These are phyloP conservation scores for Torrubiella hemipterigena DNA, from an alignment of 2,329 filamentous ascomycete species.

Conservation along the genomic window DNA sequence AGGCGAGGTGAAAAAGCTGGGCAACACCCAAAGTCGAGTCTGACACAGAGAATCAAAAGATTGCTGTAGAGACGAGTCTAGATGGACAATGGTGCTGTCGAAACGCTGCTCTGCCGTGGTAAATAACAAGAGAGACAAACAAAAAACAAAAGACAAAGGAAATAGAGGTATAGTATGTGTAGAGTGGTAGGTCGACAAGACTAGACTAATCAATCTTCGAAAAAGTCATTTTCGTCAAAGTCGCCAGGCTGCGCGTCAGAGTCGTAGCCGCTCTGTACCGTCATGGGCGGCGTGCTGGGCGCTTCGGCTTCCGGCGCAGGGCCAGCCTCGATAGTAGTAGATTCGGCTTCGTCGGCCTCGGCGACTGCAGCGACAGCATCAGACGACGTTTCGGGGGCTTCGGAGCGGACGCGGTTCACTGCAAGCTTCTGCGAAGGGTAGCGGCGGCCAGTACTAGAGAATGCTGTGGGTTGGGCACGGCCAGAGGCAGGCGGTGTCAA, in stretches of 20 bases:
- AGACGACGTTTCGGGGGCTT: conserved; percentile 20
- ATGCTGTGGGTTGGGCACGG: conserved; percentile 45
- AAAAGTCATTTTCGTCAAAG: conserved; percentile 49
- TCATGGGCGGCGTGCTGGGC: conserved; percentile 50
- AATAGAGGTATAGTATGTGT: conserved; percentile 1
- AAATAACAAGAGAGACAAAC: no score
- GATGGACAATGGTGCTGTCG: no score
- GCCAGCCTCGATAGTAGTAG: conserved; percentile 28
- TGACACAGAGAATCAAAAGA: no score
- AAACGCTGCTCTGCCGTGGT: no score
- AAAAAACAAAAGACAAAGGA: conserved; percentile 10
- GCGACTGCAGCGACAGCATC: background rate
- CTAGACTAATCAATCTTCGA: conserved; percentile 27
- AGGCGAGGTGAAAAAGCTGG: no score
- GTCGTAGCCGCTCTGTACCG: conserved; percentile 46
- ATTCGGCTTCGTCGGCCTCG: conserved; percentile 20
- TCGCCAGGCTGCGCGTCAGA: conserved; percentile 47
- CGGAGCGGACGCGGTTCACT: conserved; percentile 13
- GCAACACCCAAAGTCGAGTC: no score
- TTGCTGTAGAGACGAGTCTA: no score
- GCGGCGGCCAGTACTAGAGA: conserved; percentile 46
- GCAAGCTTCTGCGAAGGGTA: conserved; percentile 33
- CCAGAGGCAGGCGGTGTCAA: conserved; percentile 39
- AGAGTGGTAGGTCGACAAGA: background rate
- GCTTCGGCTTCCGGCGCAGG: conserved; percentile 24